Percentiles rank a stretch among this genome's conserved stretches.
phyloP scores from a whole-genome alignment of 108 stramenopile genomes.

The Fragilariopsis cylindrus region DNA sequence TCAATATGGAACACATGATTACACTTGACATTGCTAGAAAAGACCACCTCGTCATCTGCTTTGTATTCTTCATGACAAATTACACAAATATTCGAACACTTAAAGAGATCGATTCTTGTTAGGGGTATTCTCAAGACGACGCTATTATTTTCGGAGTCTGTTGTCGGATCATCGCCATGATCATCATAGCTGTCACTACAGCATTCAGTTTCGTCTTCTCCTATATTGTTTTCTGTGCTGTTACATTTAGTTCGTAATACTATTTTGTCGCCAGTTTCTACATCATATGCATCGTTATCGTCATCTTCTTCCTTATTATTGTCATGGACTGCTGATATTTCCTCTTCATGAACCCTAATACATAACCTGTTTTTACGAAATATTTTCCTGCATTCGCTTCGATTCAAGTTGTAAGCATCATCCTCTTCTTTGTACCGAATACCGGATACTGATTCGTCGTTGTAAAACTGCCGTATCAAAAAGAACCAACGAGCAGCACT shows the following conservation, averaged over 20 bases:
- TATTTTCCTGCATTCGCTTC: not conserved
- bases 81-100: not conserved
- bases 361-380: not conserved
- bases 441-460: no score
- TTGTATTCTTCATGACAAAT: conserved; percentile 19
- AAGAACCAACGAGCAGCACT: no score
- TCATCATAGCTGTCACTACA: not conserved
- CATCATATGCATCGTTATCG: not conserved
- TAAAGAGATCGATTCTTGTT: no score
- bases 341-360: not conserved
- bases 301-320: not conserved
- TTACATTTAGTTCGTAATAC: no score
- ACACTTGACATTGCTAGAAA: conserved; percentile 12
- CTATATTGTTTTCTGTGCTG: not conserved
- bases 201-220: not conserved
- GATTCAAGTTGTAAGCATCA: not conserved
- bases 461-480: no score
- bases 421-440: no score
- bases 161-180: not conserved
- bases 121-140: not conserved
- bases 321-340: not conserved
- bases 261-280: no score
- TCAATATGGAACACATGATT: conserved; percentile 23
- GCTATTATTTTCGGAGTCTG: not conserved
- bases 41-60: conserved; percentile 11